A percentile compares a stretch with the other conserved stretches of the same genome.
These are phyloP conservation scores for Aureoboletus auriporus DNA, from an alignment of 768 basidiomycete species.

Conservation along the genomic window DNA sequence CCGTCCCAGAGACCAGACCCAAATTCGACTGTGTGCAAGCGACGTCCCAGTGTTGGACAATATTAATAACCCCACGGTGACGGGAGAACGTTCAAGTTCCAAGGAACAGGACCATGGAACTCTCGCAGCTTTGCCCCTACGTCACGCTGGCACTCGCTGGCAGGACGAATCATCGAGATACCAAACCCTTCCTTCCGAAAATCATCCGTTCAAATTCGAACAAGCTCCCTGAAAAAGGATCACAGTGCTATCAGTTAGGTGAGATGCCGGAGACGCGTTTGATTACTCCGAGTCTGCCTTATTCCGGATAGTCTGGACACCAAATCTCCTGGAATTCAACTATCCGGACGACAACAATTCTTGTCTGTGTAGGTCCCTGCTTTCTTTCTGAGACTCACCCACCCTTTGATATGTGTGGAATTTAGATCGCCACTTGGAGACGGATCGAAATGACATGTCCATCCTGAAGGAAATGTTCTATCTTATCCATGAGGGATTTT, in stretches of 20 bases:
- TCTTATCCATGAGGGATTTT: not conserved
- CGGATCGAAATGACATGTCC: conserved; percentile 3
- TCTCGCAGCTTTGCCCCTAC: conserved; percentile 5
- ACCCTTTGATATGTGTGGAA: not conserved
- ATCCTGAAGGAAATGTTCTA: not conserved
- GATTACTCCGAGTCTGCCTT: not conserved
- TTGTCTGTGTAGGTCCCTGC: conserved; percentile 5
- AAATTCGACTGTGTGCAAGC: not conserved
- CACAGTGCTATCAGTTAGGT: conserved; percentile 10
- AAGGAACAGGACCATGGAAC: not conserved
- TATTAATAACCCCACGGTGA: not conserved
- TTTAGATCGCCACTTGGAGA: not conserved
- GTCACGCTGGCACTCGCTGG: not conserved
- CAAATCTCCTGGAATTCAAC: not conserved
- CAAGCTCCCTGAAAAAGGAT: conserved; percentile 4
- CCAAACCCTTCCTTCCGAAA: not conserved
- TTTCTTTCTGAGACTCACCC: not conserved
- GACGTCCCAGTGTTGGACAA: not conserved
- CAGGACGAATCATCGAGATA: not conserved
- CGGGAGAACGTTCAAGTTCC: not conserved
- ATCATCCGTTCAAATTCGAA: not conserved
- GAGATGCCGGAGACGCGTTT: not conserved
- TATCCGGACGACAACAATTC: conserved; percentile 5
- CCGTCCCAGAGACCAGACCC: not conserved
- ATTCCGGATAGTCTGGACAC: not conserved